phyloP scores from a whole-genome alignment of 1,139 yeast species.

The Nakaseomyces delphensis region DNA sequence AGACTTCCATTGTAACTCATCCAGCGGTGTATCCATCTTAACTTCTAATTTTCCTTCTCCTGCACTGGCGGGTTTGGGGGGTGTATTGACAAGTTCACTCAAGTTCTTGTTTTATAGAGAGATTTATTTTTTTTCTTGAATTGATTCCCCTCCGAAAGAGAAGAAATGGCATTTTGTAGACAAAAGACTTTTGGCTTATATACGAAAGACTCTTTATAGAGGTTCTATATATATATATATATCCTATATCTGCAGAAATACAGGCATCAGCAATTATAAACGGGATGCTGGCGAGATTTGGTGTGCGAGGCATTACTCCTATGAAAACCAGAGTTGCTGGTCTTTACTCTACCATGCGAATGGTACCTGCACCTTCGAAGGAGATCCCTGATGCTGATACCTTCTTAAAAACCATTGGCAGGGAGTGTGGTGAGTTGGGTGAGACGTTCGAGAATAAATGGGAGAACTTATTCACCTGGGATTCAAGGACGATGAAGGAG shows the following conservation, averaged over 20 bases:
- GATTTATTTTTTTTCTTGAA: no score
- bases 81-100: no score
- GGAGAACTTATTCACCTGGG: slow-evolving; percentile 52
- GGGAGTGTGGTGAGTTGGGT: slow-evolving; percentile 56
- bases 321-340: neutral
- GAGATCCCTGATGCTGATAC: slow-evolving; percentile 64
- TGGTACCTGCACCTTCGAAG: slow-evolving; percentile 42
- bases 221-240: no score
- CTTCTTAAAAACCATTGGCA: slow-evolving; percentile 68
- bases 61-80: no score
- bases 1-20: slow-evolving; percentile 92
- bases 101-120: no score
- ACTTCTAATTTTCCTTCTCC: no score
- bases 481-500: slow-evolving; percentile 54
- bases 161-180: no score
- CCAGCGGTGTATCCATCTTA: slow-evolving; percentile 39
- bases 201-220: no score
- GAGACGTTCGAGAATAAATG: slow-evolving; percentile 69
- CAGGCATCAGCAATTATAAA: neutral
- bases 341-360: neutral
- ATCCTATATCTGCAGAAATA: no score
- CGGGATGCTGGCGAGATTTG: neutral
- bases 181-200: no score
- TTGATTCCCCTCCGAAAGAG: no score
- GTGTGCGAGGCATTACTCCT: neutral